Evolutionary conservation across 2,329 filamentous ascomycete genomes (phyloP), one percentile per base, ranked within the genome.

Genomic region (Metarhizium rileyi): DNA sequence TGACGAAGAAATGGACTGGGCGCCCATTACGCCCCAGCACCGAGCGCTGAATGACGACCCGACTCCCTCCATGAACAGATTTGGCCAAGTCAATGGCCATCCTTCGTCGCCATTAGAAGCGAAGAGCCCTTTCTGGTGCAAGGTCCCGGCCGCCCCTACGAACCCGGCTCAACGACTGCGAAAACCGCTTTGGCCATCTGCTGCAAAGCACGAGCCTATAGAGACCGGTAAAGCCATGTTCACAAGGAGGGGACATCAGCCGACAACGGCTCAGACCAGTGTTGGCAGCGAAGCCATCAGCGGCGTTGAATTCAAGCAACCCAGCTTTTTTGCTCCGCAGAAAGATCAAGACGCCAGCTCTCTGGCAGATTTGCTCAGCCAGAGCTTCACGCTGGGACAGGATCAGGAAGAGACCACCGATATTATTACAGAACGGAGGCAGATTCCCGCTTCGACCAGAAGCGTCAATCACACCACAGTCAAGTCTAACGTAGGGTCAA

Each of bases 1-100:
- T 50, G 70, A 69, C 1, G 78, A 84, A 36, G 76, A 77, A 49
- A 90, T 90, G 86, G 86, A 90, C 59, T 88, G 85, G 81, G 78
- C 81, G 2, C 83, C 83, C 1, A 80, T 80, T 0, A 68, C 70
- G 49, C 74, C 75, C n/a, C 68, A 70, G 45, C 68, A 81, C 52
- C 75, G 77, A 48, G 77, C 76, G 8, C 81, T 82, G 59, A 73
- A 70, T 52, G 66, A 73, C 42, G 63, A 68, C 43, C 63, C 71
- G 33, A 56, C 69, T 16, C 63, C 69, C 6, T 41, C 8, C 40
- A 65, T 63, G 47, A 57, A 65, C 52, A 67, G 69, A 42, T 68
- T 70, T 41, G 58, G 69, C 7, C 61, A 67, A 1, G 78, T 78
- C 51, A 18, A 23, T 16, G 70, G 67, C 44, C 68, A 75, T 49